Conservation (phyloP, 805 yeast species). For the Tetrapisispora nanseiensis region DNA sequence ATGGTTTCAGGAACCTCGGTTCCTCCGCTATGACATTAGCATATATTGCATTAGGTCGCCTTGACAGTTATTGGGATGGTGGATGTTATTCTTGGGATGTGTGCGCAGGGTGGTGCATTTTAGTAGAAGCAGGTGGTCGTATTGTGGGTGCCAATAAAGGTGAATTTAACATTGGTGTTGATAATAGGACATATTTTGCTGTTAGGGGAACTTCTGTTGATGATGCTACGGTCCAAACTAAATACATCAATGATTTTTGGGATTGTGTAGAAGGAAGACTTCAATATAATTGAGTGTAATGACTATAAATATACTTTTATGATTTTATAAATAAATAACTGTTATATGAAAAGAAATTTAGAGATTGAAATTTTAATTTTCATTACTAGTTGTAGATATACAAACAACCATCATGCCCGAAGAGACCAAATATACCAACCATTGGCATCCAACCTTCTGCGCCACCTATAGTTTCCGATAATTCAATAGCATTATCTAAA, state of each 20-base stretch:
- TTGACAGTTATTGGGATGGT: conserved; percentile 62
- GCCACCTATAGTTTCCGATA: conserved; percentile 30
- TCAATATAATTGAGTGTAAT: conserved; percentile 27
- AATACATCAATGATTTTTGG: conserved; percentile 46
- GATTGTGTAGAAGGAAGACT: conserved; percentile 39
- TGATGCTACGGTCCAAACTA: conserved; percentile 29
- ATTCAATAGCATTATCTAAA: conserved; percentile 21
- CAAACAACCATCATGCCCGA: conserved; percentile 68
- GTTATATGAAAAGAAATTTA: not conserved
- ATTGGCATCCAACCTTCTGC: conserved; percentile 45
- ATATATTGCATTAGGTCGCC: conserved; percentile 47
- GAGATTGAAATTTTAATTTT: not conserved
- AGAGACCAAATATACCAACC: conserved; percentile 44
- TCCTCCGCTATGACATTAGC: conserved; percentile 58
- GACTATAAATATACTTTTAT: not conserved
- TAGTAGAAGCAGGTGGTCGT: conserved; percentile 50
- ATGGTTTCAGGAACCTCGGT: conserved; percentile 56
- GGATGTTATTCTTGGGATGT: conserved; percentile 67
- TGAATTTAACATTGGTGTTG: conserved; percentile 41
- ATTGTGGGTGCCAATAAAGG: conserved; percentile 47
- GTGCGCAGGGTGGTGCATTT: conserved; percentile 59
- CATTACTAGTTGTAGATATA: conserved; percentile 33
- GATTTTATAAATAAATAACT: not conserved
- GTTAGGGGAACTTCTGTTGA: conserved; percentile 39
- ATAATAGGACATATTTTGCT: conserved; percentile 43